phyloP scores from a whole-genome alignment of 1,139 yeast genomes.

The Scheffersomyces titani region DNA sequence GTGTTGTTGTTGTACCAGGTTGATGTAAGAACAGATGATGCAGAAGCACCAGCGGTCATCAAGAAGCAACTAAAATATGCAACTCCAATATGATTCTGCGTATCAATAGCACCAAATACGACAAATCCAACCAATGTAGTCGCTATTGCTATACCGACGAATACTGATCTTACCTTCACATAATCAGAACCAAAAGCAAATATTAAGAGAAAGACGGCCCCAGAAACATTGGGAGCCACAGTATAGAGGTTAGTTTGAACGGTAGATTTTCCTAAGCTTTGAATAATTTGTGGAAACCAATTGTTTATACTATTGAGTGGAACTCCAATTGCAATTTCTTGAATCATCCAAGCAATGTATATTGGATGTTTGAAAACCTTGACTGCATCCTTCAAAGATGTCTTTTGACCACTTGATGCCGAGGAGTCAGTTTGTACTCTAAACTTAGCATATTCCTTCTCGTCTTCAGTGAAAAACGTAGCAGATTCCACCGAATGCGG shows the following conservation, averaged over 20 bases:
- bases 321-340: constrained; percentile 48
- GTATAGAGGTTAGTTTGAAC: constrained; percentile 30
- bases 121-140: constrained; percentile 45
- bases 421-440: constrained; percentile 30
- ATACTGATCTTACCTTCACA: constrained; percentile 30
- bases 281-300: constrained; percentile 44
- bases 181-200: constrained; percentile 27
- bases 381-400: constrained; percentile 25
- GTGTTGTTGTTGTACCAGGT: constrained; percentile 56
- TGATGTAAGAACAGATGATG: constrained; percentile 44
- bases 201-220: constrained; percentile 24
- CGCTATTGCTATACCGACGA: constrained; percentile 37
- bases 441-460: constrained; percentile 24
- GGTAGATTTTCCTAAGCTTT: constrained; percentile 27
- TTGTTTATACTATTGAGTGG: constrained; percentile 49
- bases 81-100: constrained; percentile 34
- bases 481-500: constrained; percentile 30
- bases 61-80: constrained; percentile 41
- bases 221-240: constrained; percentile 34
- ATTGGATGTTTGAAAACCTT: constrained; percentile 31
- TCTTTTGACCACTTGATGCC: constrained; percentile 19
- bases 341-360: constrained; percentile 30
- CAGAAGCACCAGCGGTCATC: constrained; percentile 33
- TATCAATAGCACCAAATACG: constrained; percentile 47
- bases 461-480: constrained; percentile 24